Conservation (phyloP, 148 eudicot genomes). For the Amaranthus cruentus region DNA sequence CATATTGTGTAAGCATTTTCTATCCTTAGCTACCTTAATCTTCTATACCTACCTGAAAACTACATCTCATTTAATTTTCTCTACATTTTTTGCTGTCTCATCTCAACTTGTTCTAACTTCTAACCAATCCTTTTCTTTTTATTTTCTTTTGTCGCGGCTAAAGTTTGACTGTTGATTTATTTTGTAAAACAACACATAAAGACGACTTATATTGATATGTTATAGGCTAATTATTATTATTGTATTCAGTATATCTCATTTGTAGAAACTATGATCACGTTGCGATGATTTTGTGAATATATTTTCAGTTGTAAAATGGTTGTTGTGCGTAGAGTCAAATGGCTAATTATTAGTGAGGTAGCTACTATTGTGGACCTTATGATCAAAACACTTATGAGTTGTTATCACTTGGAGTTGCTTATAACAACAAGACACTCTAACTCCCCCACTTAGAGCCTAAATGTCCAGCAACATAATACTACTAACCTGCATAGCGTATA, state of each 20-base stretch:
- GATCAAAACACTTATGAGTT: slow-evolving; percentile 1
- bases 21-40: neutral
- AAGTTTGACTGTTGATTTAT: too few relatives aligned
- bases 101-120: neutral
- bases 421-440: neutral
- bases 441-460: neutral
- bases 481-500: neutral
- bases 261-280: too few relatives aligned
- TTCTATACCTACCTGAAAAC: neutral
- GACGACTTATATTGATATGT: too few relatives aligned
- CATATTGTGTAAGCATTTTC: slow-evolving; percentile 69
- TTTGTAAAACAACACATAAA: too few relatives aligned
- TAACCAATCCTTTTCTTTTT: too few relatives aligned
- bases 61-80: neutral
- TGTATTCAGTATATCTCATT: too few relatives aligned
- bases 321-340: slow-evolving; percentile 2
- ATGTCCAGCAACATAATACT: neutral
- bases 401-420: neutral
- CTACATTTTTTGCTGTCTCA: neutral
- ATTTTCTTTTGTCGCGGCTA: too few relatives aligned
- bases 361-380: neutral
- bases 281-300: too few relatives aligned
- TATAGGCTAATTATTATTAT: too few relatives aligned
- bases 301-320: neutral
- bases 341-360: neutral